Evolutionary conservation across 345 rosid genomes (phyloP).

Genomic region (Eucalyptus fibrosa): DNA sequence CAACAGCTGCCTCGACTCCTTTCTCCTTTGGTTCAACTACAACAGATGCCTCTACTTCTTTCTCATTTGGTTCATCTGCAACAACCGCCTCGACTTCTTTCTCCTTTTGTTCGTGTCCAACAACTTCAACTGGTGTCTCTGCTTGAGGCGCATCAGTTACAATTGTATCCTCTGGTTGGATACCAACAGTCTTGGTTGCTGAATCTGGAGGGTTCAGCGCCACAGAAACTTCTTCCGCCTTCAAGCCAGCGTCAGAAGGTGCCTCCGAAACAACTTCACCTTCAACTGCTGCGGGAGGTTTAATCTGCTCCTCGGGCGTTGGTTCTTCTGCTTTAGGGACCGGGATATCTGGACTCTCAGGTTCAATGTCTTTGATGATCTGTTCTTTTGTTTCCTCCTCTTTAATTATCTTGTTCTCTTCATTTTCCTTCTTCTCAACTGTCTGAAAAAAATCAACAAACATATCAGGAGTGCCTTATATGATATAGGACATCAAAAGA

Average conservation of each 20-base stretch:
- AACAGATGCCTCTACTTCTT: background rate
- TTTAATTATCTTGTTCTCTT: background rate
- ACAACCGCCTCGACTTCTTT: background rate
- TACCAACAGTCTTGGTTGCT: background rate
- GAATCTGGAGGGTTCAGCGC: background rate
- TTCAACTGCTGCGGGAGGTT: background rate
- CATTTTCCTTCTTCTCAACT: conserved; percentile 3
- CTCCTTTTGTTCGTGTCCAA: background rate
- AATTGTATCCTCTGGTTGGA: background rate
- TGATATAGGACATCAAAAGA: background rate
- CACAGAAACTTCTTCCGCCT: background rate
- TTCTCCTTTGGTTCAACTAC: background rate
- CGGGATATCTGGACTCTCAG: background rate
- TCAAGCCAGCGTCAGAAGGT: background rate
- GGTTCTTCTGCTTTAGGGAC: background rate
- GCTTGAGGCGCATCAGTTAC: background rate
- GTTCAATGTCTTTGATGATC: background rate
- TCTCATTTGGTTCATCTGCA: background rate
- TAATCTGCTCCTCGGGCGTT: background rate
- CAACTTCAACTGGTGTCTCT: background rate
- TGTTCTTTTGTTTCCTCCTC: conserved; percentile 1
- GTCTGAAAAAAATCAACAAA: background rate
- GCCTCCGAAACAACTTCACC: background rate
- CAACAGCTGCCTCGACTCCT: background rate
- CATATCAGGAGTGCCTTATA: background rate